These are phyloP conservation scores for Leccinum griseonigrum DNA, from an alignment of 1,284 basidiomycete genomes.

Conservation along the genomic window DNA sequence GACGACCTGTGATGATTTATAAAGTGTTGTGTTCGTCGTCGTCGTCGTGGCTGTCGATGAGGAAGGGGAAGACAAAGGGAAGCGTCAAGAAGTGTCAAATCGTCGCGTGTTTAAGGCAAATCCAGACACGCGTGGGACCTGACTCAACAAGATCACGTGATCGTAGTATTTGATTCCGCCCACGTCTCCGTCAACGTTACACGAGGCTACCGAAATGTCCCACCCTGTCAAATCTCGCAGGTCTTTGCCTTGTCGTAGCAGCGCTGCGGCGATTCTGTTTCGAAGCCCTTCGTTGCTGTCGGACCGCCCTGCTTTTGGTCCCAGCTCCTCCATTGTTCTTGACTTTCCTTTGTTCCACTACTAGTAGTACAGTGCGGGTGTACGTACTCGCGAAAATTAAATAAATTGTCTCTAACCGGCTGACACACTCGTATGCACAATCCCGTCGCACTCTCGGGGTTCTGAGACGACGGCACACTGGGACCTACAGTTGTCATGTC, in stretches of 20 bases:
- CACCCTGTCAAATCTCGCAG: conserved; percentile 2
- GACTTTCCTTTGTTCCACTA: conserved; percentile 10
- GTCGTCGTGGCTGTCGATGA: conserved; percentile 17
- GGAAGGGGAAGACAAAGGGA: conserved; percentile 7
- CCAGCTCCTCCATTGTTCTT: conserved; percentile 17
- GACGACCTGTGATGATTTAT: conserved; percentile 11
- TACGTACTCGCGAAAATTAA: conserved; percentile 14
- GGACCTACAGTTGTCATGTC: not conserved
- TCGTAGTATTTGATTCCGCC: conserved; percentile 19
- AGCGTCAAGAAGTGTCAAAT: not conserved
- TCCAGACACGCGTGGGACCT: conserved; percentile 31
- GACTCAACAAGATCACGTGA: conserved; percentile 42
- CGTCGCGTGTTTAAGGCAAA: conserved; percentile 30
- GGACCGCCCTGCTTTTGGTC: not conserved
- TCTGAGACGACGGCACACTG: not conserved
- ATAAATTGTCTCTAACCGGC: not conserved
- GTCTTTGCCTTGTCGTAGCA: conserved; percentile 7
- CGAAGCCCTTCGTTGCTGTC: not conserved
- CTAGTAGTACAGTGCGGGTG: not conserved
- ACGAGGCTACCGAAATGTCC: conserved; percentile 29
- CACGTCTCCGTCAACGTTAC: conserved; percentile 26
- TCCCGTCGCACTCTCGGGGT: not conserved
- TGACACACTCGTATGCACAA: not conserved
- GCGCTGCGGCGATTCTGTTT: conserved; percentile 6
- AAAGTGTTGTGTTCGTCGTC: not conserved